These are phyloP conservation scores for Singerocomus inundabilis DNA, from an alignment of 1,284 basidiomycete genomes.

Conservation along the genomic window DNA sequence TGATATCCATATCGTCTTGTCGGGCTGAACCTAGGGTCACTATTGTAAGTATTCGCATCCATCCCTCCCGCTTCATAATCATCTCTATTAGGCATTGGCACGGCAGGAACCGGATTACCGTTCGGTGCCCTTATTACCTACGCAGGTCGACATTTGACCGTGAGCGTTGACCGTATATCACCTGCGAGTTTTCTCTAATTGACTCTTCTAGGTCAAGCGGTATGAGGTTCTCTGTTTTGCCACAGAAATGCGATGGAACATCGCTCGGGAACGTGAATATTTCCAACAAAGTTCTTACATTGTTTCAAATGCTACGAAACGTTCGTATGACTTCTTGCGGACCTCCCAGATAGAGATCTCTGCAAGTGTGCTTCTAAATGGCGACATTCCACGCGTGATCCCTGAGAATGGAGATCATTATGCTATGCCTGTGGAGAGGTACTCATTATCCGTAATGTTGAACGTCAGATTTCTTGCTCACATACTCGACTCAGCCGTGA, in stretches of 20 bases:
- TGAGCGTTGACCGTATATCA: conserved; percentile 4
- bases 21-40: conserved; percentile 16
- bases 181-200: background rate
- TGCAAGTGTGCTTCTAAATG: conserved; percentile 10
- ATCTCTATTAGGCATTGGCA: conserved; percentile 25
- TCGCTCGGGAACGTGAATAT: conserved; percentile 2
- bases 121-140: conserved; percentile 26
- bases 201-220: conserved; percentile 19
- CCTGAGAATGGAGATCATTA: background rate
- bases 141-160: conserved; percentile 24
- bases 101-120: conserved; percentile 29
- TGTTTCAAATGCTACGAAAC: conserved; percentile 7
- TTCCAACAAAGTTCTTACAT: conserved; percentile 24
- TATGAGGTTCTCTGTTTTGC: conserved; percentile 35
- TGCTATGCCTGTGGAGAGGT: conserved; percentile 13
- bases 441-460: background rate
- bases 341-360: background rate
- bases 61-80: background rate
- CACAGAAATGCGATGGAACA: conserved; percentile 26
- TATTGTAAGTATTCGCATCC: conserved; percentile 24
- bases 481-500: conserved; percentile 4
- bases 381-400: conserved; percentile 24
- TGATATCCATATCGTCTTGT: background rate
- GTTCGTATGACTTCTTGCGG: background rate
- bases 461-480: background rate